A percentile compares a stretch with the other conserved stretches of the same genome.
Evolutionary conservation across 1,284 basidiomycete species (phyloP).

Genomic region (Agaricales sp.): DNA sequence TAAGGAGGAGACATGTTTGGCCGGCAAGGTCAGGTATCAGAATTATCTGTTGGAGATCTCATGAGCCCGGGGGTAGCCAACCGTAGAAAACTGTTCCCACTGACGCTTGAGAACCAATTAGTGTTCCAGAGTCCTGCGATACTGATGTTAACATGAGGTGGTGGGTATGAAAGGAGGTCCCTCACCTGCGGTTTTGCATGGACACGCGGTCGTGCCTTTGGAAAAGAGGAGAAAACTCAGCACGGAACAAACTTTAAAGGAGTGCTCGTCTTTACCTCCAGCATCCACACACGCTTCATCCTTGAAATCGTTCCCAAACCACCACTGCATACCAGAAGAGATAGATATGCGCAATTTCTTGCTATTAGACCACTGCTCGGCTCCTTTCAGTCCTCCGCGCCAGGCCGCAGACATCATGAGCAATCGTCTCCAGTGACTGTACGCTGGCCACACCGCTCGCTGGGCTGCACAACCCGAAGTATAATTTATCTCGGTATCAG

Average conservation of each 20-base stretch:
- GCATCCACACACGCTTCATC: constrained; percentile 38
- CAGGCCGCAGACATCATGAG: constrained; percentile 44
- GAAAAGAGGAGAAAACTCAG: too few species aligned
- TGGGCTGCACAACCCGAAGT: constrained; percentile 46
- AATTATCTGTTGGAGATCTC: constrained; percentile 32
- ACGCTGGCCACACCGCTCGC: constrained; percentile 59
- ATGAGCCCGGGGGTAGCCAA: not conserved
- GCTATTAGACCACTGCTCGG: constrained; percentile 29
- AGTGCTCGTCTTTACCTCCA: constrained; percentile 34
- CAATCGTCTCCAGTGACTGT: constrained; percentile 48
- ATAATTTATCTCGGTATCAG: constrained; percentile 43
- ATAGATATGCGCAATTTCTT: constrained; percentile 29
- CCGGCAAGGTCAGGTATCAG: constrained; percentile 44
- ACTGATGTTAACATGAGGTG: not conserved
- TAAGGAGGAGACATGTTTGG: constrained; percentile 47
- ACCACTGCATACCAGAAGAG: constrained; percentile 46
- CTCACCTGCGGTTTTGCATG: not conserved
- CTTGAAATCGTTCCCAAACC: constrained; percentile 54
- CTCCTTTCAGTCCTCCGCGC: constrained; percentile 36
- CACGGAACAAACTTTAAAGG: constrained; percentile 48
- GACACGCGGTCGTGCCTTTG: not conserved
- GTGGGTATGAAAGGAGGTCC: not conserved
- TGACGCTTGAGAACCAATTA: constrained; percentile 61
- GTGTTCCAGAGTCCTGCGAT: constrained; percentile 40
- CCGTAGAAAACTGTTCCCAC: constrained; percentile 2